Evolutionary conservation across 768 basidiomycete genomes (phyloP).

Genomic region (Russula dissimulans): DNA sequence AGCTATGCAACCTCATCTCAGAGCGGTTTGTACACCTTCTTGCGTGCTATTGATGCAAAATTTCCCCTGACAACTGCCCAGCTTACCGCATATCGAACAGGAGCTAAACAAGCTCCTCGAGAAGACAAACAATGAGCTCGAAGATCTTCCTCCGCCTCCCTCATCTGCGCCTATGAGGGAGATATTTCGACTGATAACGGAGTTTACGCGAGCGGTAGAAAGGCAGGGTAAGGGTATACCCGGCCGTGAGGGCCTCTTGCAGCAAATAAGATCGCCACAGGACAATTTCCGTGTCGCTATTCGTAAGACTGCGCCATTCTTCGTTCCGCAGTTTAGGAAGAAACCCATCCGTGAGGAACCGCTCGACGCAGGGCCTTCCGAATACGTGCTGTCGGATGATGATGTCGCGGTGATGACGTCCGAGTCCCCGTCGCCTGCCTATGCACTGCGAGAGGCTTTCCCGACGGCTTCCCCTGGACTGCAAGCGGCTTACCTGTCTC

Average conservation of each 20-base stretch:
- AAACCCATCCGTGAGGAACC: background rate
- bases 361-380: too few relatives aligned
- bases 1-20: slow-evolving; percentile 54
- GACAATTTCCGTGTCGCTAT: background rate
- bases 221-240: background rate
- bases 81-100: slow-evolving; percentile 53
- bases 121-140: slow-evolving; percentile 29
- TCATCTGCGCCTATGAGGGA: slow-evolving; percentile 50
- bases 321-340: background rate
- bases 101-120: slow-evolving; percentile 43
- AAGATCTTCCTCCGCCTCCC: slow-evolving; percentile 39
- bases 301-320: slow-evolving; percentile 7
- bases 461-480: too few relatives aligned
- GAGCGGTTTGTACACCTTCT: slow-evolving; percentile 37
- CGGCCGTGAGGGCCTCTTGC: background rate
- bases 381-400: too few relatives aligned
- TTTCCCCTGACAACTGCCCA: slow-evolving; percentile 21
- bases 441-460: too few relatives aligned
- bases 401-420: too few relatives aligned
- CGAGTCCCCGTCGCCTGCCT: too few relatives aligned
- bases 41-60: background rate
- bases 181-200: slow-evolving; percentile 38
- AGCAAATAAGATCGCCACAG: background rate
- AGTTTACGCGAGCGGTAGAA: slow-evolving; percentile 31
- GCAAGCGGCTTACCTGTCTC: too few relatives aligned